Evolutionary conservation across 768 basidiomycete species (phyloP), one percentile per base, ranked within the genome.

Genomic region (Chalciporus piperatus): DNA sequence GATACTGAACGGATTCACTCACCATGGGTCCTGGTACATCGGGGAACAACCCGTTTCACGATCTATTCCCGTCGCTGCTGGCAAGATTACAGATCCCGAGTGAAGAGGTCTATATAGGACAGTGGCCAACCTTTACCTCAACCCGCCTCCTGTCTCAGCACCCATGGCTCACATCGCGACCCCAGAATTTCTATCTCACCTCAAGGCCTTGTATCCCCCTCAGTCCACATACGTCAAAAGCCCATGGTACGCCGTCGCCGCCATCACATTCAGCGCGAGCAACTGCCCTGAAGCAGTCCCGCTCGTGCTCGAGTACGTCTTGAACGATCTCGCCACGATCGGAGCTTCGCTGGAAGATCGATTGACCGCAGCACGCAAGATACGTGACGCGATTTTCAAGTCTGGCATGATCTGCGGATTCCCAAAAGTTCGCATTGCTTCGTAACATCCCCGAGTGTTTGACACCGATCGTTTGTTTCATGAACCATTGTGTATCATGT

Each of bases 361-460:
- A 38, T 60, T 72, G 20, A 41, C 72, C 8, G 69, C 85, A 3
- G 78, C 78, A 35, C 73, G 77, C 47, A 83, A 76, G 57, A 64
- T 85, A n/a, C 71, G 82, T 27, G 85, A 87, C 53, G 79, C 77
- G 1, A 54, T 87, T 6, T 78, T 87, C 68, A 84, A 85, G 60
- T 74, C 79, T 4, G 85, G 82, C 4, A 59, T 83, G 56, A 72
- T 78, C 17, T 71, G 72, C 47, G 85, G 85, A 8, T 81, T 79
- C 58, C 76, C 83, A 3, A 80, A 76, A 69, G 85, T 84, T 4
- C 5, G 35, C 16, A 16, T 30, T 30, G 22, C 12, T 30, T 30
- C 12, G 28, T 30, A 9, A 30, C 28, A 9, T 30, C 28, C 1
- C 8, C 12, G 28, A n/a, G n/a, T n/a, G n/a, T 7, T 30, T 30